Evolutionary conservation across 805 yeast genomes (phyloP).

Genomic region (Ogataea ramenticola): DNA sequence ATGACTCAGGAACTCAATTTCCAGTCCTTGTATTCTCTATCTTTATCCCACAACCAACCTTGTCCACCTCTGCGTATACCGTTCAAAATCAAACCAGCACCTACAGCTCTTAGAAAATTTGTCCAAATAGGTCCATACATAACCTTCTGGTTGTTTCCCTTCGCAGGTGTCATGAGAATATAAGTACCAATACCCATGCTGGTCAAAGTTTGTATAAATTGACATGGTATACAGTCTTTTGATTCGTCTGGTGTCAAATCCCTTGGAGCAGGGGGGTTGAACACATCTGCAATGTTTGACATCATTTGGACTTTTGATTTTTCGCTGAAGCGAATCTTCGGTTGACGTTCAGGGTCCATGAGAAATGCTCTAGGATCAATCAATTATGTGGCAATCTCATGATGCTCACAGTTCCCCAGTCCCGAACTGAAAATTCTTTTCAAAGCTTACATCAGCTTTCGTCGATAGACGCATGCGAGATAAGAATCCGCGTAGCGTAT

Average conservation of each 20-base stretch:
- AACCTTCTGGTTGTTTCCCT: constrained; percentile 32
- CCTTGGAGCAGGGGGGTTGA: constrained; percentile 41
- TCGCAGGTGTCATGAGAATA: constrained; percentile 35
- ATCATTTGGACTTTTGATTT: too few species aligned
- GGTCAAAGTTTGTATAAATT: constrained; percentile 53
- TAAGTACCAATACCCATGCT: constrained; percentile 58
- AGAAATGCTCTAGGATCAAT: too few species aligned
- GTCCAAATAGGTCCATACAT: constrained; percentile 50
- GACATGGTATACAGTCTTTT: constrained; percentile 62
- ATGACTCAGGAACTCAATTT: constrained; percentile 4
- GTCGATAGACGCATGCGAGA: neutral
- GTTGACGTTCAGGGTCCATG: too few species aligned
- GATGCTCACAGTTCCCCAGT: too few species aligned
- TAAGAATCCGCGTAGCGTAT: neutral
- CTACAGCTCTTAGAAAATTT: constrained; percentile 41
- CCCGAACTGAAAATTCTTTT: too few species aligned
- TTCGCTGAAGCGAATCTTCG: too few species aligned
- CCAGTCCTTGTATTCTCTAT: constrained; percentile 20
- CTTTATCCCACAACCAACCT: constrained; percentile 46
- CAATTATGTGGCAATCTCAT: too few species aligned
- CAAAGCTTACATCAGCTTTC: too few species aligned
- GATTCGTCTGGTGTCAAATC: constrained; percentile 34
- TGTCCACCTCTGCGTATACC: constrained; percentile 63
- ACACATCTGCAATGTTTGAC: constrained; percentile 46
- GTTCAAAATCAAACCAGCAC: constrained; percentile 44